Conservation (phyloP, 2,329 filamentous ascomycete genomes). For the Hypoxylon sp. region DNA sequence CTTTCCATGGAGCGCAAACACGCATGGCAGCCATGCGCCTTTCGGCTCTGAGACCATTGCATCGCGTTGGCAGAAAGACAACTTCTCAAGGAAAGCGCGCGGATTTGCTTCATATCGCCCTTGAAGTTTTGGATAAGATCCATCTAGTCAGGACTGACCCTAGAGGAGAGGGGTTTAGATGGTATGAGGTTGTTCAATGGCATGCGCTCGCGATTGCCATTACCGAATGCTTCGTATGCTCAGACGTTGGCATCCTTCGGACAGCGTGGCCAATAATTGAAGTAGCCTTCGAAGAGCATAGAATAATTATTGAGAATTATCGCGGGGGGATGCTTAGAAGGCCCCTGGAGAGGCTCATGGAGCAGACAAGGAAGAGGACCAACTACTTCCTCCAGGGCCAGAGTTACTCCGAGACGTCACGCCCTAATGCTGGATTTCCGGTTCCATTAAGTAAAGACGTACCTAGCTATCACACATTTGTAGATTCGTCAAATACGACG, state of each 20-base stretch:
- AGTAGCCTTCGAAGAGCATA: slow-evolving; percentile 39
- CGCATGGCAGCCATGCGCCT: slow-evolving; percentile 45
- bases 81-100: slow-evolving; percentile 4
- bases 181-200: slow-evolving; percentile 51
- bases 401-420: neutral
- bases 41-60: slow-evolving; percentile 34
- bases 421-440: neutral
- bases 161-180: slow-evolving; percentile 52
- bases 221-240: slow-evolving; percentile 50
- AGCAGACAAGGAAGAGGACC: slow-evolving; percentile 17
- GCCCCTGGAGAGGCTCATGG: slow-evolving; percentile 41
- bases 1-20: slow-evolving; percentile 49
- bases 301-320: slow-evolving; percentile 21
- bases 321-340: slow-evolving; percentile 36
- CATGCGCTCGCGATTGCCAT: slow-evolving; percentile 50
- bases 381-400: neutral
- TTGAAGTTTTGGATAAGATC: slow-evolving; percentile 48
- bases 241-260: slow-evolving; percentile 41
- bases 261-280: slow-evolving; percentile 52
- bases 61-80: slow-evolving; percentile 11
- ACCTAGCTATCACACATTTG: slow-evolving; percentile 1
- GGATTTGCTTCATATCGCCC: slow-evolving; percentile 36
- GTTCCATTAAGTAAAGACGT: neutral
- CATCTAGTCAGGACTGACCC: slow-evolving; percentile 50
- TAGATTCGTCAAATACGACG: neutral